Base-by-base conservation (phyloP, 108 stramenopile species). In the Nitzschia palea region DNA sequence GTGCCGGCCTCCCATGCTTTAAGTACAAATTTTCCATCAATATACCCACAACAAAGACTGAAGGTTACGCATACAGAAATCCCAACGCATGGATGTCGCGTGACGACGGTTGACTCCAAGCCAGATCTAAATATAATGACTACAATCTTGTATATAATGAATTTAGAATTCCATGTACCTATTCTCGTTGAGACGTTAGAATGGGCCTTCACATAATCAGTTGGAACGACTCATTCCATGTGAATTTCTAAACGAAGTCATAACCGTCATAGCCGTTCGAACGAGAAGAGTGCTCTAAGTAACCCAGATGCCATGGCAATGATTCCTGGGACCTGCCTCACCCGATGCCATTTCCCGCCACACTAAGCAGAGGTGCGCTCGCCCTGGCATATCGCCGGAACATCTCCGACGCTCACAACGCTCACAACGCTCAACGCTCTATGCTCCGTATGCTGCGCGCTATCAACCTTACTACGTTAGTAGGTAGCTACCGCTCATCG, bases 221-320 rank as follows among this genome's bases (percentile, higher is more conserved):
- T 48, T 48, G 47, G 22, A 48, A n/a, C 17, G 47, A 48, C 4
- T n/a, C 4, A 48, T 48, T n/a, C 15, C n/a, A 48, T 48, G 47
- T 48, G 47, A n/a, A n/a, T 10, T 4, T 4, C n/a, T 48, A 48
- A 48, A 20, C 22, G 22, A 12, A 10, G 22, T 48, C 18, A 20
- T 48, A 48, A 48, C 47, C 47, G 47, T 48, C 47, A 10, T 48
- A 20, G 47, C 47, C 47, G 47, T 48, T 48, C 47, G 47, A 18
- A 48, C 4, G 9, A 5, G n/a, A n/a, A 5, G 18, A 48, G 22
- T 48, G 47, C 47, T 48, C 47, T 48, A 48, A 20, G 10, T 40
- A 40, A 40, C 14, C 37, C 18, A 18, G n/a, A 12, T 8, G 5
- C 47, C 18, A 48, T 5, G 18, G 47, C 47, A 48, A 48, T 48